Base-by-base conservation (phyloP, 1,139 yeast species). In the Saccharomyces hybrid region DNA sequence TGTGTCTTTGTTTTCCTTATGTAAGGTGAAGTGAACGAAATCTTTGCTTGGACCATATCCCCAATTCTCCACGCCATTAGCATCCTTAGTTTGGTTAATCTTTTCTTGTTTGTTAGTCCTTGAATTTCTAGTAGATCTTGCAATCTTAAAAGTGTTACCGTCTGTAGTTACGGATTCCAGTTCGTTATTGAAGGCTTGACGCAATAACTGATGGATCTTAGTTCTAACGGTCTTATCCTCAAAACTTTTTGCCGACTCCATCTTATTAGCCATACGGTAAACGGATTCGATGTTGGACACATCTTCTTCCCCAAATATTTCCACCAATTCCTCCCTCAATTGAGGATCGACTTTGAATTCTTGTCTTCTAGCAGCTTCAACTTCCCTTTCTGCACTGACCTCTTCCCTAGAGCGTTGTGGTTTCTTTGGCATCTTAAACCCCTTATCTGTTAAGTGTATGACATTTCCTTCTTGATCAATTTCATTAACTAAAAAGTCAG, bases 401-500 rank as follows among this genome's bases (percentile, higher is more conserved):
- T 79, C 64, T 67, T 69, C 63, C 71, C 75, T 61, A 77, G 73
- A 62, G 68, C 73, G 74, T 59, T 81, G 85, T 59, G 75, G 77
- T 62, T 77, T 82, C 57, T 79, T 76, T 51, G 80, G 79, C 64
- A 67, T 62, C 47, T 69, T 68, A 51, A 85, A 76, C 2, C 97
- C 97, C 52, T 82, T 80, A 65, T 91, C 96, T 3, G 72, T 67
- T 59, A 93, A 75, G 67, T 85, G 93, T 13, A 91, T 79, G 2
- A 90, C 96, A 2, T 79, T 72, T 1, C 89, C 95, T 28, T 80
- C 73, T 31, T 73, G 62, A 57, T 78, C 85, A 56, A 93, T 85
- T 70, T 95, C 99, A 68, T 90, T 89, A 48, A 93, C 99, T 66
- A 89, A 78, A 68, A 95, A 95, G 69, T 93, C 99, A n/a, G 96